phyloP scores from a whole-genome alignment of 2,329 filamentous ascomycete species.

The Paraphoma chrysanthemicola region DNA sequence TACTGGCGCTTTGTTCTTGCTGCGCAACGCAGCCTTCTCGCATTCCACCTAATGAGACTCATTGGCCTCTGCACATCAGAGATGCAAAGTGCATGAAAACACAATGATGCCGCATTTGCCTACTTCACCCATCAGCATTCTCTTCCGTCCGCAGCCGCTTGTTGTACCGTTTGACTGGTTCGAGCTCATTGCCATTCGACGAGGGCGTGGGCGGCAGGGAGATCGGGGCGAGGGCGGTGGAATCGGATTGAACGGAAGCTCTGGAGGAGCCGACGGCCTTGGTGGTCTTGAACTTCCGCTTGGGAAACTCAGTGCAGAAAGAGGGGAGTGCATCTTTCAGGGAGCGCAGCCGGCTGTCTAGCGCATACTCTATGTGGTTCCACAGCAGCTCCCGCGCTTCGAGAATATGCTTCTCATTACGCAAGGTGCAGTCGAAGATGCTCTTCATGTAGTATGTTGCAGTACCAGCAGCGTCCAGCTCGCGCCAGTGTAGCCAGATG shows the following conservation, averaged over 20 bases:
- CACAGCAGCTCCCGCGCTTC: conserved; percentile 12
- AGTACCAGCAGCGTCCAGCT: conserved; percentile 6
- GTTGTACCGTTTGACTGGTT: not conserved
- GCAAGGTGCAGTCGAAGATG: conserved; percentile 13
- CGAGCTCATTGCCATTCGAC: not conserved
- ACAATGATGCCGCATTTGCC: no score
- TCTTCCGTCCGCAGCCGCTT: conserved; percentile 4
- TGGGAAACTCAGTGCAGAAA: conserved; percentile 9
- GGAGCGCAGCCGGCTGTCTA: conserved; percentile 7
- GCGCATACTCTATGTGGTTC: conserved; percentile 14
- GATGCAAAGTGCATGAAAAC: no score
- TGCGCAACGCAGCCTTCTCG: no score
- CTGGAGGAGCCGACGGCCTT: conserved; percentile 4
- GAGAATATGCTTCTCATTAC: conserved; percentile 10
- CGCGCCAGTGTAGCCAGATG: conserved; percentile 15
- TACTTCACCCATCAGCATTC: no score
- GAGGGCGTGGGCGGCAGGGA: conserved; percentile 8
- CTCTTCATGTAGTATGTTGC: conserved; percentile 16
- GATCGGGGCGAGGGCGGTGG: not conserved
- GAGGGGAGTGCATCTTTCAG: conserved; percentile 6
- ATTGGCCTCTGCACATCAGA: no score
- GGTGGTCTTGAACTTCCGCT: conserved; percentile 7
- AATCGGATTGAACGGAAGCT: conserved; percentile 1
- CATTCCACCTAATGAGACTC: no score
- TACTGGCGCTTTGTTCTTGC: no score